A percentile compares a stretch with the other conserved stretches of the same genome.
phyloP scores from a whole-genome alignment of 371 early-diverging fungal genomes.

The Spraguea lophii region DNA sequence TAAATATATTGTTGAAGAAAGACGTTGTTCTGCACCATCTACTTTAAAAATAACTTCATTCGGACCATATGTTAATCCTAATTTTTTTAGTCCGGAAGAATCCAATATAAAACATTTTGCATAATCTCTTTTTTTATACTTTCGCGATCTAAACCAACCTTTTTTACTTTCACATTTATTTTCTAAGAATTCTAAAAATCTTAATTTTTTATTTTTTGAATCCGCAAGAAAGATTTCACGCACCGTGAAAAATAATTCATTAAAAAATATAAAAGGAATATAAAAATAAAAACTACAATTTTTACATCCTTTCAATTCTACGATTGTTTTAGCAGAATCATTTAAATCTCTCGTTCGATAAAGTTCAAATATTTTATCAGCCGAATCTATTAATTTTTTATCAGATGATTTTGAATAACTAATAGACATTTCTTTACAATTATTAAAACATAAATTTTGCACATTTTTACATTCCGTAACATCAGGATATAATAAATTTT shows the following conservation, averaged over 20 bases:
- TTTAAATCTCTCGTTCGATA: conserved; percentile 12
- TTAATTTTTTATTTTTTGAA: conserved; percentile 6
- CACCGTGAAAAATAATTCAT: conserved; percentile 22
- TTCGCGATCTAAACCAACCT: conserved; percentile 10
- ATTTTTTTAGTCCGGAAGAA: conserved; percentile 47
- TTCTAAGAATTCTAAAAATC: conserved; percentile 22
- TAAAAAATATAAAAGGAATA: conserved; percentile 21
- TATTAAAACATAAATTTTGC: not conserved
- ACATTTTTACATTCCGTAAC: not conserved
- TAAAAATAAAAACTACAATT: conserved; percentile 22
- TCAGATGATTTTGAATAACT: conserved; percentile 18
- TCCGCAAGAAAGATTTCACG: not conserved
- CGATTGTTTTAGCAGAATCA: conserved; percentile 16
- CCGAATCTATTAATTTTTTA: conserved; percentile 5
- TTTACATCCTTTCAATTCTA: conserved; percentile 13
- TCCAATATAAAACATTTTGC: conserved; percentile 13
- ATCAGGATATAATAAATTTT: not conserved
- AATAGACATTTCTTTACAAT: conserved; percentile 4
- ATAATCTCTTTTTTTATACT: not conserved
- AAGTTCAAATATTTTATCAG: conserved; percentile 12
- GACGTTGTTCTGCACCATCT: conserved; percentile 48
- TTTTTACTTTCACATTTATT: conserved; percentile 22
- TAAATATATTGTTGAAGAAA: conserved; percentile 59
- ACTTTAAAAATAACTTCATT: conserved; percentile 75
- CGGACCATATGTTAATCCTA: conserved; percentile 60